A percentile compares a stretch with the other conserved stretches of the same genome.
phyloP scores from a whole-genome alignment of 2,329 filamentous ascomycete genomes.

The Mycocentrospora acerina region DNA sequence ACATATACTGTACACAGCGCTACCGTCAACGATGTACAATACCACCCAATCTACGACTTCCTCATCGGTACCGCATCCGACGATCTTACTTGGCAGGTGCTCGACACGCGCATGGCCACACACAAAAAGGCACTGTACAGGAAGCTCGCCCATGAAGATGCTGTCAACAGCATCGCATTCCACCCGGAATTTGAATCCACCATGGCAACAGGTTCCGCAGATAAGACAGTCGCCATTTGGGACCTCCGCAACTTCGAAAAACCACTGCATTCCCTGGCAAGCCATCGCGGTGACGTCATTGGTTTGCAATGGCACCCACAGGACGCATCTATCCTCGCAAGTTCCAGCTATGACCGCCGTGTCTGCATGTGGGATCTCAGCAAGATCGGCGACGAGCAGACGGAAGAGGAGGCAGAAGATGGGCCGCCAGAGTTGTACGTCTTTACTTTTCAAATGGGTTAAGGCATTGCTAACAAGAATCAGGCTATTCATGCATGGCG shows the following conservation, averaged over 20 bases:
- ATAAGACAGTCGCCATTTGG: slow-evolving; percentile 95
- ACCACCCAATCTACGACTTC: slow-evolving; percentile 83
- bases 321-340: slow-evolving; percentile 84
- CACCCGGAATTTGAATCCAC: slow-evolving; percentile 89
- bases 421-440: slow-evolving; percentile 90
- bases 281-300: slow-evolving; percentile 86
- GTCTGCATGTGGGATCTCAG: slow-evolving; percentile 97
- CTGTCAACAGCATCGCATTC: slow-evolving; percentile 94
- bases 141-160: slow-evolving; percentile 79
- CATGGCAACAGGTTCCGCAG: slow-evolving; percentile 88
- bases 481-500: slow-evolving; percentile 96
- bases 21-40: slow-evolving; percentile 95
- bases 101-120: slow-evolving; percentile 75
- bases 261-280: slow-evolving; percentile 86
- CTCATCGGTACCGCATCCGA: slow-evolving; percentile 89
- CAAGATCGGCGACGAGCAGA: slow-evolving; percentile 88
- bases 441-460: not conserved
- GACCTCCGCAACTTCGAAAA: slow-evolving; percentile 88
- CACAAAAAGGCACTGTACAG: slow-evolving; percentile 68
- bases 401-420: slow-evolving; percentile 91
- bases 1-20: slow-evolving; percentile 86
- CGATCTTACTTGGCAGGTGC: slow-evolving; percentile 87
- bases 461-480: slow-evolving; percentile 7
- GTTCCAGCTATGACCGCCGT: slow-evolving; percentile 87
- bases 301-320: slow-evolving; percentile 93